Base-by-base conservation (phyloP, 331 rosid genomes). In the Acacia concinna region DNA sequence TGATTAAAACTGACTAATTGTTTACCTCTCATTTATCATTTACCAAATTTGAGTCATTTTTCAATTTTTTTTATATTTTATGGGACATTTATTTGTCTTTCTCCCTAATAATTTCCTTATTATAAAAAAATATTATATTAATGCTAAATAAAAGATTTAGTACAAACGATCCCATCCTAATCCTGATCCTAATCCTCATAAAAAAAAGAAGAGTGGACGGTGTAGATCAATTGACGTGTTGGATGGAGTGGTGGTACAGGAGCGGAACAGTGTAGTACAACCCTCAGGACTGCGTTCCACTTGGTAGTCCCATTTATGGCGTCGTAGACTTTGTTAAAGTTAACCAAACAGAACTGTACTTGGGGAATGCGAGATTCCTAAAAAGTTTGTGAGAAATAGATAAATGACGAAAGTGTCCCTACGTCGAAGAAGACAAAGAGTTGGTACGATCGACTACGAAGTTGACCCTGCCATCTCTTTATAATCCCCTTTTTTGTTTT, bases 391-490 rank as follows among this genome's bases (percentile, higher is more conserved):
- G n/a, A 17, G 21, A 41, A 63, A 38, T 28, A 8, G 0, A 0
- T 64, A 43, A 68, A 73, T 83, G 85, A 86, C 90, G 49, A 40
- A 5, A 4, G 43, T 68, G 34, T 86, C 89, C 87, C 77, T 57
- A 14, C 72, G 14, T 3, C 8, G n/a, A 65, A 44, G 31, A 67
- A 12, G 51, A 81, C 80, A 84, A 51, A 43, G 6, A 11, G 51
- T 54, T 18, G 73, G 75, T 78, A 67, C 81, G 66, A 78, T 20
- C 38, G 27, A 23, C 52, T 73, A 71, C 69, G 74, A 83, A 82
- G 82, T 73, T 81, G 87, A 88, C 84, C 75, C 13, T 20, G n/a
- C n/a, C 13, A 57, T 65, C 28, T 5, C 15, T 11, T 47, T 41
- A 1, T 38, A 15, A 11, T 35, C 44, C 0, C 14, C 12, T 35